These are phyloP conservation scores for Moniliella sp. DNA, from an alignment of 1,284 basidiomycete genomes.

Conservation along the genomic window DNA sequence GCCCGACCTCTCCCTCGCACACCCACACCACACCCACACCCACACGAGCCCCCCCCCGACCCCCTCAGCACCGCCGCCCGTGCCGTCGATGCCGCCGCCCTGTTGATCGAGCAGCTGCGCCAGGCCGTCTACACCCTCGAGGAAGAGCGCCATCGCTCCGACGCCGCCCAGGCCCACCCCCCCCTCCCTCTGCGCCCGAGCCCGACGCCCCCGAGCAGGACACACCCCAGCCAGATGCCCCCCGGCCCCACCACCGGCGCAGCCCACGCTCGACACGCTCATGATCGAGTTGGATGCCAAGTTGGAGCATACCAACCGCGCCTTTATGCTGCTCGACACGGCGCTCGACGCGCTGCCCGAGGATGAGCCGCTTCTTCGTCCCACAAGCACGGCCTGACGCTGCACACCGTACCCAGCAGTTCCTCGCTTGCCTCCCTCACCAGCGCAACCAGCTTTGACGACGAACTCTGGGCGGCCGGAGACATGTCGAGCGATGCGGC, in stretches of 20 bases:
- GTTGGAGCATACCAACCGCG: neutral
- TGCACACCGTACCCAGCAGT: too few species aligned
- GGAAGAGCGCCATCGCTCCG: neutral
- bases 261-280: neutral
- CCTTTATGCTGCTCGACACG: neutral
- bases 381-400: too few species aligned
- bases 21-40: too few species aligned
- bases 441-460: neutral
- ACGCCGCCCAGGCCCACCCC: neutral
- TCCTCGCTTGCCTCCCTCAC: too few species aligned
- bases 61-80: neutral
- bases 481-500: too few species aligned
- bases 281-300: neutral
- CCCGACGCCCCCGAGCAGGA: neutral
- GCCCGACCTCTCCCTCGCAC: too few species aligned
- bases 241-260: neutral
- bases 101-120: neutral
- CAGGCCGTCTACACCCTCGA: neutral
- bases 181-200: neutral
- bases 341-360: neutral
- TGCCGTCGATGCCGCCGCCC: neutral
- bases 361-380: too few species aligned
- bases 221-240: neutral
- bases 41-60: neutral
- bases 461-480: neutral